Evolutionary conservation across 2,329 filamentous ascomycete genomes (phyloP).

Genomic region (Sporothrix phasma): DNA sequence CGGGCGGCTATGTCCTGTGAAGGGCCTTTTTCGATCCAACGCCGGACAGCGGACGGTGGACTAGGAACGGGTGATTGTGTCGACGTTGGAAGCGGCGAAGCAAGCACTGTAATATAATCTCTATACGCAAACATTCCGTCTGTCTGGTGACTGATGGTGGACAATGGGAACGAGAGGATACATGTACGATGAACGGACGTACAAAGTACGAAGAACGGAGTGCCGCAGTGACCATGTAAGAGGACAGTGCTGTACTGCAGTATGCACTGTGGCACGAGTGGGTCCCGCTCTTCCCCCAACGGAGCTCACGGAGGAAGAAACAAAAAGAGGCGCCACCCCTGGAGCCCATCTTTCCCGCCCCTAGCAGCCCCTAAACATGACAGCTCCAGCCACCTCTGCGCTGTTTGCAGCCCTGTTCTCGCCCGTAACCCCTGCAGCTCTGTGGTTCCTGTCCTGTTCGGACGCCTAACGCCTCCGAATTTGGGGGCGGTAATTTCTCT

Average conservation of each 20-base stretch:
- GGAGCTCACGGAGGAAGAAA: slow-evolving; percentile 1
- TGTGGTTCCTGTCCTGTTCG: no score
- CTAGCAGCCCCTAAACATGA: neutral
- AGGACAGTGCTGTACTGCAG: neutral
- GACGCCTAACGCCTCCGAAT: no score
- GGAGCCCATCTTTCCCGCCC: neutral
- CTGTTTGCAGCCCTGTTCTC: neutral
- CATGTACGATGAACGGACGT: no score
- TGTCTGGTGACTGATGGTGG: neutral
- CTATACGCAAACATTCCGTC: neutral
- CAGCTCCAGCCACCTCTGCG: neutral
- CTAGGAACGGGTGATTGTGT: neutral
- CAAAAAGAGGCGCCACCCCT: neutral
- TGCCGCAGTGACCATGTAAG: no score
- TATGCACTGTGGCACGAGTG: neutral
- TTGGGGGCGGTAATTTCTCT: neutral
- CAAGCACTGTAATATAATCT: neutral
- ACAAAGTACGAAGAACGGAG: no score
- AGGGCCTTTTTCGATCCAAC: neutral
- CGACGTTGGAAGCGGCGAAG: neutral
- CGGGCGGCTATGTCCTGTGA: slow-evolving; percentile 55
- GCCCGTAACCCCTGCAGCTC: no score
- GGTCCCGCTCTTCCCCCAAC: slow-evolving; percentile 10
- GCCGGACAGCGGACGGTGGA: neutral
- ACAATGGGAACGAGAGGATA: no score